Evolutionary conservation across 192 early-diverging fungal genomes (phyloP), one percentile per base, ranked within the genome.

Genomic region (Backusella sp.): DNA sequence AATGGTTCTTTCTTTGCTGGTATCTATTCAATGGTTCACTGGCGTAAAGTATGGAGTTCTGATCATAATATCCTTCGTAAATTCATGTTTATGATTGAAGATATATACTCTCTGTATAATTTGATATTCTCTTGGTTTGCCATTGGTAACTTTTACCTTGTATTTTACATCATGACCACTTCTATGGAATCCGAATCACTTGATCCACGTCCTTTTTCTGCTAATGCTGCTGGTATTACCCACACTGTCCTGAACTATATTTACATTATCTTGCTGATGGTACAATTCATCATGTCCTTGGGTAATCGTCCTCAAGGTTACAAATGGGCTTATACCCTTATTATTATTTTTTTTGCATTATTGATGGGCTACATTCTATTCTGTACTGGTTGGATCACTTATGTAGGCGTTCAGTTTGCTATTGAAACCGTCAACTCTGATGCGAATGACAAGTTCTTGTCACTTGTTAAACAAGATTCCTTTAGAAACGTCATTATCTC

Each of bases 291-390:
- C 56, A 86, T 93, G 23, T 92, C 96, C 75, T 84, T 99, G 78
- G 98, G 98, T 75, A 99, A 99, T 83, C 89, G 96, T 46, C 98
- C 98, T 66, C 95, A 98, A 82, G 97, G 95, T n/a, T 80, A 88
- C 26, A 93, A 89, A 83, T 85, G 84, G 52, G 87, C 96, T 36
- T 96, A 96, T 76, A 89, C 87, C 36, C 74, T 87, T 26, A 90
- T 88, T 49, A 95, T 96, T 88, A 30, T 80, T n/a, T 82, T 87
- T 67, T 89, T 86, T 79, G 81, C 83, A n/a, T 8, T 88, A 8
- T 81, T 90, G 34, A 88, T 86, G 79, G 80, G 53, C 6, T 81
- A 81, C 49, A 71, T 81, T 56, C 17, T 85, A 23, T 83, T 79
- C 72, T 77, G 76, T 69, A 82, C 80, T 53, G 42, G 66, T 17